Conservation (phyloP, 2,329 filamentous ascomycete genomes). For the Cryphonectria parasitica region DNA sequence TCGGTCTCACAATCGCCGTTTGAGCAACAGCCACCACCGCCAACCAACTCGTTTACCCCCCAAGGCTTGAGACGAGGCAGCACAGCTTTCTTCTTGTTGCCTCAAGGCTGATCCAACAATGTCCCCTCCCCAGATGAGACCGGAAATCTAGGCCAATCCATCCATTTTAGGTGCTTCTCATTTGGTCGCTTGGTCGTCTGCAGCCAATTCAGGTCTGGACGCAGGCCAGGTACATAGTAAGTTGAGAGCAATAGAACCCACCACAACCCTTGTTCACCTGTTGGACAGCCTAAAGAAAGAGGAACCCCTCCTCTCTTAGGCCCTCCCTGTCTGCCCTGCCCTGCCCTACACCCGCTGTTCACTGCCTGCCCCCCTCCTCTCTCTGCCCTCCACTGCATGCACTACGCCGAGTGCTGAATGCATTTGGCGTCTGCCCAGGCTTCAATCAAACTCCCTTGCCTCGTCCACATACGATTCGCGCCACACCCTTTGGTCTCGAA, state of each 20-base stretch:
- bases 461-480: neutral
- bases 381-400: conserved; percentile 1
- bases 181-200: neutral
- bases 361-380: neutral
- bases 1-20: conserved; percentile 2
- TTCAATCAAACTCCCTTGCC: conserved; percentile 16
- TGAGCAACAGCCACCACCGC: conserved; percentile 1
- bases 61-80: neutral
- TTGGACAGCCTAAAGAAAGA: conserved; percentile 4
- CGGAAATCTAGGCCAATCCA: neutral
- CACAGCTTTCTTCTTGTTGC: neutral
- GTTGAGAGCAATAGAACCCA: conserved; percentile 3
- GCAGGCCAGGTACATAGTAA: neutral
- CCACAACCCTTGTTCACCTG: neutral
- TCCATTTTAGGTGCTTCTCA: neutral
- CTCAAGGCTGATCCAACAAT: neutral
- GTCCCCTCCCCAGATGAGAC: neutral
- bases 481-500: neutral
- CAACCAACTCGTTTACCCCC: neutral
- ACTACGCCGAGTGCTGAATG: neutral
- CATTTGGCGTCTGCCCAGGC: neutral
- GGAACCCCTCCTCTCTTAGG: conserved; percentile 1
- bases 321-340: neutral
- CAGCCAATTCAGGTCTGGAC: neutral
- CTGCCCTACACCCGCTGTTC: conserved; percentile 1